These are phyloP conservation scores for Wickerhamomyces chambardii DNA, from an alignment of 805 yeast species.

Conservation along the genomic window DNA sequence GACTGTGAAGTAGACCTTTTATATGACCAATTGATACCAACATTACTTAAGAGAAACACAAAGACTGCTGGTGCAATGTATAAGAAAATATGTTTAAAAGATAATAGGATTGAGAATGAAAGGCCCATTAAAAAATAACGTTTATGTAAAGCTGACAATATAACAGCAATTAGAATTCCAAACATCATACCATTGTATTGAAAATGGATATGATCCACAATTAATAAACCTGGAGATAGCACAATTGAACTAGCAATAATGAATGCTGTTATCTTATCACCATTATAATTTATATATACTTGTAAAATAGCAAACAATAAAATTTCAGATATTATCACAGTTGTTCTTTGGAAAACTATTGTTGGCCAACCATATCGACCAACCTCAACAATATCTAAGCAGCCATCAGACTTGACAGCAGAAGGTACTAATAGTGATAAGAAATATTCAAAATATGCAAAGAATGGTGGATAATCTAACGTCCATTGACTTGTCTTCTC, in stretches of 20 bases:
- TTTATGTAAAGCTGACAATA: conserved; percentile 58
- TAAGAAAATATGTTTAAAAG: conserved; percentile 91
- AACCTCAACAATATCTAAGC: conserved; percentile 54
- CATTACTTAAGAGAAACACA: conserved; percentile 64
- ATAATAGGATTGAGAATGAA: conserved; percentile 67
- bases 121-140: conserved; percentile 52
- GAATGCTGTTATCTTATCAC: conserved; percentile 35
- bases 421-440: conserved; percentile 65
- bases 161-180: conserved; percentile 68
- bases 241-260: conserved; percentile 78
- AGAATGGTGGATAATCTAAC: conserved; percentile 94
- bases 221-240: conserved; percentile 81
- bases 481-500: conserved; percentile 87
- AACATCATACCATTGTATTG: conserved; percentile 94
- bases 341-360: conserved; percentile 66
- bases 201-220: conserved; percentile 93
- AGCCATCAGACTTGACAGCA: conserved; percentile 61
- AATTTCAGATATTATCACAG: conserved; percentile 74
- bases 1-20: conserved; percentile 27
- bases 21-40: conserved; percentile 26
- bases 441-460: conserved; percentile 90
- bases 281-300: conserved; percentile 50
- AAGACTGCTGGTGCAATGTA: conserved; percentile 94
- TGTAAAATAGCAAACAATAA: conserved; percentile 64
- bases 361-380: conserved; percentile 78